Evolutionary conservation across 164 flowering plant species (phyloP).

Genomic region (Stephania cephalantha): DNA sequence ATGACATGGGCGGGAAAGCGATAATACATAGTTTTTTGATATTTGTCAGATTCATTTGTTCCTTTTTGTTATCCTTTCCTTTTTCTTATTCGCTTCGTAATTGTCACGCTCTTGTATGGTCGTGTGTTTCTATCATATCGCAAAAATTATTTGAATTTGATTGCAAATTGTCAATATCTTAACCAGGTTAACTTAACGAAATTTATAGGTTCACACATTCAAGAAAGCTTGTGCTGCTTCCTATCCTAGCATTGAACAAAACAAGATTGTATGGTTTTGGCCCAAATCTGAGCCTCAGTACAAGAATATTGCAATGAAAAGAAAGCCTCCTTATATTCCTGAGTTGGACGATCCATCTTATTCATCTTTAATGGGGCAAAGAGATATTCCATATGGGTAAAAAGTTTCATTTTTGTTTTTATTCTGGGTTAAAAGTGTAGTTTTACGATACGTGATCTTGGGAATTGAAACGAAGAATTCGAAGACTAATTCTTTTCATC

Average conservation of each 20-base stretch:
- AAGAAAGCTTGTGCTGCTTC: conserved; percentile 77
- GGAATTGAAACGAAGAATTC: not conserved
- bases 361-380: conserved; percentile 39
- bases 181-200: not conserved
- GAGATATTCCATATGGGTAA: conserved; percentile 92
- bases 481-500: not conserved
- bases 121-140: not conserved
- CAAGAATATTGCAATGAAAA: conserved; percentile 44
- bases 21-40: not conserved
- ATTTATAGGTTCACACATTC: conserved; percentile 61
- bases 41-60: not conserved
- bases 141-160: not conserved
- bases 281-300: conserved; percentile 61
- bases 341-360: conserved; percentile 88
- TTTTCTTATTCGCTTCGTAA: not conserved
- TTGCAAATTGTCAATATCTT: not conserved
- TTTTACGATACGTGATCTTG: not conserved
- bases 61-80: not conserved
- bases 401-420: conserved; percentile 3
- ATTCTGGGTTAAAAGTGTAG: not conserved
- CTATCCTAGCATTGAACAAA: conserved; percentile 78
- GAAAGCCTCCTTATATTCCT: conserved; percentile 70
- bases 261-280: conserved; percentile 94
- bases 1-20: not conserved
- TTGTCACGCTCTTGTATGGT: not conserved